Evolutionary conservation across 2,329 filamentous ascomycete genomes (phyloP), one percentile per base, ranked within the genome.

Genomic region (Aspergillus flavus): DNA sequence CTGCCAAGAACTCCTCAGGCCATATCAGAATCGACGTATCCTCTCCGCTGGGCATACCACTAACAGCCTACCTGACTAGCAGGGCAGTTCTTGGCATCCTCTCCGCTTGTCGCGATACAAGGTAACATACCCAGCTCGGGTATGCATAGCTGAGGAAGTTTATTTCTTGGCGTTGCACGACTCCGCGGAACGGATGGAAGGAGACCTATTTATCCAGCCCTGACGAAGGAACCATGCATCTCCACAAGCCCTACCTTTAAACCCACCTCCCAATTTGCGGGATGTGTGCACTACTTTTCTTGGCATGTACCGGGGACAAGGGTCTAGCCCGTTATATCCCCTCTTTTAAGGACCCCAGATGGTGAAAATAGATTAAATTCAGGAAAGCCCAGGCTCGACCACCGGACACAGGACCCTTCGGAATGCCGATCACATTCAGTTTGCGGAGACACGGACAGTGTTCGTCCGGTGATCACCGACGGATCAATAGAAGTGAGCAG

Each of bases 211-310:
- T 0, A 28, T 23, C 14, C 11, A 48, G 6, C 12, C n/a, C 19
- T 23, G 19, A 21, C 6, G 12, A 4, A 48, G 5, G 45, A 23
- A 5, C 11, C 21, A 16, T 11, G 45, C 21, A 11, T 48, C 45
- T 23, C 21, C 45, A 28, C 26, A 26, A 26, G 6, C 21, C 45
- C 4, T 48, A 26, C 6, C n/a, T 16, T 12, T 48, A 5, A 48
- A 12, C 2, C 1, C 2, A 16, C 4, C 4, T 1, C 6, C 21
- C 2, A 28, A 48, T 26, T 26, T 6, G n/a, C 3, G 26, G 0
- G 6, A 26, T 48, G 26, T 9, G 2, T 16, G 12, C 21, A 7
- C 26, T 28, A 23, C 21, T 2, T 4, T 26, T 7, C 21, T 26
- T 48, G 45, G n/a, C 45, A 23, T 26, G 1, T 26, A 6, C 7